Conservation (phyloP, 306 rosid genomes). For the Vigna hirtella region DNA sequence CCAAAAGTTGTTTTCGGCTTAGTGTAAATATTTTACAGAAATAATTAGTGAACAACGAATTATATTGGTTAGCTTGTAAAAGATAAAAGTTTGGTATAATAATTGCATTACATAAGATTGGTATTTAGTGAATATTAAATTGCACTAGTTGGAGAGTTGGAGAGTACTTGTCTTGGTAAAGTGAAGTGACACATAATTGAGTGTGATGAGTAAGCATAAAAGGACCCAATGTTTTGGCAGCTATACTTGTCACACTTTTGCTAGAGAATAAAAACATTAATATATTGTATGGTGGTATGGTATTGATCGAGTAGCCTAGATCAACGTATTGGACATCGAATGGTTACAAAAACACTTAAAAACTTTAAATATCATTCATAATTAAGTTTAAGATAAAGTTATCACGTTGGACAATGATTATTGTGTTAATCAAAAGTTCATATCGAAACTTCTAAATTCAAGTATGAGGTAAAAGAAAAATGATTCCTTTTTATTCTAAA, state of each 20-base stretch:
- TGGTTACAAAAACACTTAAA: too few species aligned
- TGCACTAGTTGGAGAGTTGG: conserved; percentile 8
- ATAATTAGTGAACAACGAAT: not conserved
- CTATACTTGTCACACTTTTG: conserved; percentile 29
- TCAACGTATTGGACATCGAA: too few species aligned
- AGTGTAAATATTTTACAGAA: not conserved
- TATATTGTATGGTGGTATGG: too few species aligned
- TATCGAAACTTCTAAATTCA: too few species aligned
- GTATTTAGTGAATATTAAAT: conserved; percentile 26
- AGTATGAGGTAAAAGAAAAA: too few species aligned
- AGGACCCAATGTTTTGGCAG: conserved; percentile 32
- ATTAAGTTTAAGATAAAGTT: too few species aligned
- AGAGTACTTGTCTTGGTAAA: conserved; percentile 18
- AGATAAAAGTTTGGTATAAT: not conserved
- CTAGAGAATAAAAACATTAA: conserved; percentile 5
- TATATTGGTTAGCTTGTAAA: conserved; percentile 9
- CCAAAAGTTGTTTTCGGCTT: not conserved
- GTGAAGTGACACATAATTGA: conserved; percentile 28
- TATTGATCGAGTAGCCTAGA: too few species aligned
- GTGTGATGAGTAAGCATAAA: conserved; percentile 32
- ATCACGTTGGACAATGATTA: too few species aligned
- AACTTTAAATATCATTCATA: too few species aligned
- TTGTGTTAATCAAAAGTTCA: too few species aligned
- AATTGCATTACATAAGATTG: not conserved
- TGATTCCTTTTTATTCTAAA: too few species aligned